phyloP scores from a whole-genome alignment of 352 stramenopile genomes.

The Phytophthora meadii region DNA sequence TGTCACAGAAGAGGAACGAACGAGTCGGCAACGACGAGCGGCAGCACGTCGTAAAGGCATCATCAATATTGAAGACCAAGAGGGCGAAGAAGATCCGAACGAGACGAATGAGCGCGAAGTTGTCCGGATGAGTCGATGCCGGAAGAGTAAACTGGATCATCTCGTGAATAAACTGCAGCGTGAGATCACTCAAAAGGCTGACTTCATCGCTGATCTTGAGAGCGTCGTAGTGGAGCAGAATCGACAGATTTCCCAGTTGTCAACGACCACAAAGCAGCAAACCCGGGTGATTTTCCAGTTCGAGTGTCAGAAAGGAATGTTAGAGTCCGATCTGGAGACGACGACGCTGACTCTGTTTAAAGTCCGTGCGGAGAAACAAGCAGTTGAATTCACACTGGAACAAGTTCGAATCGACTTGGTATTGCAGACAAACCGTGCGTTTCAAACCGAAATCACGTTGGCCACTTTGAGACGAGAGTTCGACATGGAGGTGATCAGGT shows the following conservation, averaged over 20 bases:
- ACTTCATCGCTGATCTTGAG: slow-evolving; percentile 61
- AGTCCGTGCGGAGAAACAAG: slow-evolving; percentile 23
- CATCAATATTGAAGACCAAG: slow-evolving; percentile 12
- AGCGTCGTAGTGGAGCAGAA: slow-evolving; percentile 64
- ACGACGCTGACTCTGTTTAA: slow-evolving; percentile 34
- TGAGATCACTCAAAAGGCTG: slow-evolving; percentile 50
- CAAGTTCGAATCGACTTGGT: slow-evolving; percentile 57
- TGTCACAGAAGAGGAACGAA: slow-evolving; percentile 46
- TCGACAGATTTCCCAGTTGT: slow-evolving; percentile 52
- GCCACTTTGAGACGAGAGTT: slow-evolving; percentile 49
- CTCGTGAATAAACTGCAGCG: slow-evolving; percentile 67
- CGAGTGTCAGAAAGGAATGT: slow-evolving; percentile 60
- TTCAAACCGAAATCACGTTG: slow-evolving; percentile 53
- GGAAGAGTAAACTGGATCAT: slow-evolving; percentile 72
- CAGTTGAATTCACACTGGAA: slow-evolving; percentile 31
- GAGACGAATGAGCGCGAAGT: slow-evolving; percentile 31
- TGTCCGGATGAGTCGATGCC: slow-evolving; percentile 68
- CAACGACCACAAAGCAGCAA: slow-evolving; percentile 51
- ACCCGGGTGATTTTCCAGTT: slow-evolving; percentile 42
- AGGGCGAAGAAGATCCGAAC: slow-evolving; percentile 13
- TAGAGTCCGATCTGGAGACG: slow-evolving; percentile 55
- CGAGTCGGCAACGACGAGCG: slow-evolving; percentile 30
- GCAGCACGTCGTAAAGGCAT: slow-evolving; percentile 31
- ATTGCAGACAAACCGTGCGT: slow-evolving; percentile 50
- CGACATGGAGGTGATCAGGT: slow-evolving; percentile 54